These are phyloP conservation scores for Monilinia laxa DNA, from an alignment of 2,329 filamentous ascomycete species.

Conservation along the genomic window DNA sequence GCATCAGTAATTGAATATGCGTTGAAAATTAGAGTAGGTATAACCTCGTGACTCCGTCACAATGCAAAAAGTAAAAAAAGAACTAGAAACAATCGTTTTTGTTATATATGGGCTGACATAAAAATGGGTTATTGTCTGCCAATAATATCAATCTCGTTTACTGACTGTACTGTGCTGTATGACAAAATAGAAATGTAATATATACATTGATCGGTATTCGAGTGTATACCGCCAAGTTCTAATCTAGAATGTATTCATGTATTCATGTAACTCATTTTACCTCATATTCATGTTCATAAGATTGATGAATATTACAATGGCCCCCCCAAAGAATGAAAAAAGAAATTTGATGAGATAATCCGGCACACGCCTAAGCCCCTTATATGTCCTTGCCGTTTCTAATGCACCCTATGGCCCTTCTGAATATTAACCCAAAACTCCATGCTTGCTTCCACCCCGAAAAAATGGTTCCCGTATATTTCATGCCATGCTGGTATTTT, in stretches of 20 bases:
- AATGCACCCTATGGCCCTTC: not conserved
- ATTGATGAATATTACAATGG: not conserved
- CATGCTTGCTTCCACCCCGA: slow-evolving; percentile 3
- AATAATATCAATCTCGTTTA: too few species aligned
- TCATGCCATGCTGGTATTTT: not conserved
- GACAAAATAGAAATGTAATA: not conserved
- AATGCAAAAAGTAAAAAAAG: too few species aligned
- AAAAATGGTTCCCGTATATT: not conserved
- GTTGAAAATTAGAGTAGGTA: too few species aligned
- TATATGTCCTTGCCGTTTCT: not conserved
- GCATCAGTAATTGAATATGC: not conserved
- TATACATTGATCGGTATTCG: not conserved
- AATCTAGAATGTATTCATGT: not conserved
- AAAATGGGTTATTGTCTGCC: not conserved
- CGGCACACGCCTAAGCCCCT: not conserved
- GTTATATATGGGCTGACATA: not conserved
- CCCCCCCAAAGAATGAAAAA: not conserved
- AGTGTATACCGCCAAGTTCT: not conserved
- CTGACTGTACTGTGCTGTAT: not conserved
- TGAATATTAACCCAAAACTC: not conserved
- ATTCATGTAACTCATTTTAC: not conserved
- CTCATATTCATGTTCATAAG: not conserved
- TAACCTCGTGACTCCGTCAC: too few species aligned
- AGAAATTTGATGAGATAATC: not conserved
- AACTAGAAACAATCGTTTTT: not conserved